Evolutionary conservation across 2,329 filamentous ascomycete genomes (phyloP).

Genomic region (Trichophyton equinum): DNA sequence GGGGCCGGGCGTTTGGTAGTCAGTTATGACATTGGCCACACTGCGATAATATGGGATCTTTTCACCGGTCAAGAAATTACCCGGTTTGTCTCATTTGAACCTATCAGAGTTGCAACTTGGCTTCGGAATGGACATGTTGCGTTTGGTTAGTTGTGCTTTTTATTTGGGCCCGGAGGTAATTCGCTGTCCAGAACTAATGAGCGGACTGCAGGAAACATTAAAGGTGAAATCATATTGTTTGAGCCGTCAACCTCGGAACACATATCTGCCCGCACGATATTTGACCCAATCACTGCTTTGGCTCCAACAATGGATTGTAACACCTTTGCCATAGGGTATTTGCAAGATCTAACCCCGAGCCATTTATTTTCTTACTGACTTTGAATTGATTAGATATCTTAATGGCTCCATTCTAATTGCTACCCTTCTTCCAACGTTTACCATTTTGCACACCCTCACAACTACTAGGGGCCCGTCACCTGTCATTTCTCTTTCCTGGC

Average conservation of each 20-base stretch:
- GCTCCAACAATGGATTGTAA: constrained; percentile 81
- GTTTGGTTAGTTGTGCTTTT: constrained; percentile 55
- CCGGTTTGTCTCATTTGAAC: constrained; percentile 83
- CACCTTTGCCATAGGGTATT: constrained; percentile 90
- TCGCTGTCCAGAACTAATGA: background rate
- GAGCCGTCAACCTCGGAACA: constrained; percentile 89
- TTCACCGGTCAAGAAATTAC: constrained; percentile 82
- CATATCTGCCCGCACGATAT: constrained; percentile 79
- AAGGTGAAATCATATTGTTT: constrained; percentile 88
- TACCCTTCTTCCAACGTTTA: constrained; percentile 80
- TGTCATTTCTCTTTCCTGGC: constrained; percentile 80
- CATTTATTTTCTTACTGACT: constrained; percentile 5
- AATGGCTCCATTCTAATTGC: constrained; percentile 91
- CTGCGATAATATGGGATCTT: constrained; percentile 92
- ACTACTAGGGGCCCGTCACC: constrained; percentile 74
- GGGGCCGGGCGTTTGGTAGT: constrained; percentile 77
- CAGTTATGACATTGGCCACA: constrained; percentile 83
- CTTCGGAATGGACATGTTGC: constrained; percentile 96
- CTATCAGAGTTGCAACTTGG: constrained; percentile 75
- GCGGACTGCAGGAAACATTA: constrained; percentile 58
- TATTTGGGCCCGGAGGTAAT: background rate
- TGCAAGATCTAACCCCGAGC: constrained; percentile 9
- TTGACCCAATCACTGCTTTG: constrained; percentile 87
- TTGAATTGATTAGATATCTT: constrained; percentile 49
- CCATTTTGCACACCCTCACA: constrained; percentile 81